phyloP scores from a whole-genome alignment of 2,329 filamentous ascomycete genomes.

The Pestalotiopsis fici region DNA sequence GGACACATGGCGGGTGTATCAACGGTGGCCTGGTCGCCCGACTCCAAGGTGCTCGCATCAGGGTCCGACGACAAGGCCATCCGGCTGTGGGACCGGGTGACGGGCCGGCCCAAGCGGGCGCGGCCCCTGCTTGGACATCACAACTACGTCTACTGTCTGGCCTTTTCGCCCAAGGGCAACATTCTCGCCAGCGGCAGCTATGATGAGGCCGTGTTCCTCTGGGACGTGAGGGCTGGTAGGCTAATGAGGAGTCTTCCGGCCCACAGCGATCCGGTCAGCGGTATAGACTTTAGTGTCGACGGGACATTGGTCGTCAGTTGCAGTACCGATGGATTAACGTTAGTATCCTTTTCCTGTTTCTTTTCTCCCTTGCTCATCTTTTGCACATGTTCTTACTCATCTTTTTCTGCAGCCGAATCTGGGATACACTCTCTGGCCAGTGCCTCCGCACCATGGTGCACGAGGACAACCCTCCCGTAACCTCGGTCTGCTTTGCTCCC shows the following conservation, averaged over 20 bases:
- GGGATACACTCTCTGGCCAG: slow-evolving; percentile 94
- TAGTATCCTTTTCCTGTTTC: slow-evolving; percentile 31
- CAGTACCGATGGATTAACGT: slow-evolving; percentile 87
- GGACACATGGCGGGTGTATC: slow-evolving; percentile 93
- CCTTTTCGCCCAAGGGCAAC: slow-evolving; percentile 97
- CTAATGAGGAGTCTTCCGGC: slow-evolving; percentile 91
- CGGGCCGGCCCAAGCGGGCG: slow-evolving; percentile 55
- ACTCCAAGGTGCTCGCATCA: slow-evolving; percentile 83
- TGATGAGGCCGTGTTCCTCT: slow-evolving; percentile 95
- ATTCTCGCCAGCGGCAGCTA: slow-evolving; percentile 95
- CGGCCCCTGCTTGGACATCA: slow-evolving; percentile 80
- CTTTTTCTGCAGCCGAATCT: slow-evolving; percentile 65
- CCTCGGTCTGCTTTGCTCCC: slow-evolving; percentile 86
- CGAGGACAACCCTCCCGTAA: slow-evolving; percentile 91
- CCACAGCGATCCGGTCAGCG: slow-evolving; percentile 91
- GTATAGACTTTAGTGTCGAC: slow-evolving; percentile 90
- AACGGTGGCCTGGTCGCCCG: slow-evolving; percentile 91
- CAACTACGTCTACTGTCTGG: slow-evolving; percentile 92
- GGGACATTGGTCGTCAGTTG: slow-evolving; percentile 92
- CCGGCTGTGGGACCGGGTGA: slow-evolving; percentile 81
- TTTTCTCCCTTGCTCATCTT: neutral
- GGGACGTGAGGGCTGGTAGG: slow-evolving; percentile 87
- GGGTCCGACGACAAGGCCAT: slow-evolving; percentile 97
- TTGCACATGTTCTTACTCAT: slow-evolving; percentile 10
- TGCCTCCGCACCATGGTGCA: slow-evolving; percentile 93